A percentile compares a stretch with the other conserved stretches of the same genome.
Evolutionary conservation across 2,329 filamentous ascomycete species (phyloP).

Genomic region (Aspergillus novofumigatus): DNA sequence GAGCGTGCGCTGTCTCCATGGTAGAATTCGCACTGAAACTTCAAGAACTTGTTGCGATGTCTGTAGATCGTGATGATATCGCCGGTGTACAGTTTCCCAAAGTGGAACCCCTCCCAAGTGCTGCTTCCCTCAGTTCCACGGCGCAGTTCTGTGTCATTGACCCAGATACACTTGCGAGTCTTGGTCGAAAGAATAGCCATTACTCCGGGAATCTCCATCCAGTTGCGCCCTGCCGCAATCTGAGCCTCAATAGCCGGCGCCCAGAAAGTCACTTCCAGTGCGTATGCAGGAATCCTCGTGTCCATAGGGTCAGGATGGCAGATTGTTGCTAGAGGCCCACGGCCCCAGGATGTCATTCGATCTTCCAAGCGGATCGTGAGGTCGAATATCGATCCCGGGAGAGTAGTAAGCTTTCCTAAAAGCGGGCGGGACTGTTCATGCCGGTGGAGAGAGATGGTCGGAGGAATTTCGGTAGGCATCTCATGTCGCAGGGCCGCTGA

Average conservation of each 20-base stretch:
- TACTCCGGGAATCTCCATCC: slow-evolving; percentile 51
- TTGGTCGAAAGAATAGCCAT: slow-evolving; percentile 76
- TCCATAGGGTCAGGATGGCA: slow-evolving; percentile 62
- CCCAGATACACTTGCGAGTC: slow-evolving; percentile 66
- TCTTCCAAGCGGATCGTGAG: slow-evolving; percentile 63
- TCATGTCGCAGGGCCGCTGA: slow-evolving; percentile 6
- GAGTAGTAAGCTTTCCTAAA: slow-evolving; percentile 64
- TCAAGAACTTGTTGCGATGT: slow-evolving; percentile 35
- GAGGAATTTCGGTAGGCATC: slow-evolving; percentile 5
- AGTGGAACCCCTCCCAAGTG: slow-evolving; percentile 50
- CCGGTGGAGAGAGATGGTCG: slow-evolving; percentile 18
- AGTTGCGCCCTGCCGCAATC: slow-evolving; percentile 54
- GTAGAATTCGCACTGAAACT: slow-evolving; percentile 44
- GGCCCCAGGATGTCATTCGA: slow-evolving; percentile 72
- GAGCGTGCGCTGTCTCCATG: slow-evolving; percentile 41
- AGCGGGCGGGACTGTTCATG: slow-evolving; percentile 32
- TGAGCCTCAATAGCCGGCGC: slow-evolving; percentile 61
- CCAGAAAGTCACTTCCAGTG: slow-evolving; percentile 74
- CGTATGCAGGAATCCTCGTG: slow-evolving; percentile 72
- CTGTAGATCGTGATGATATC: slow-evolving; percentile 73
- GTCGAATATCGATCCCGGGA: slow-evolving; percentile 60
- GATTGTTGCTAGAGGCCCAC: slow-evolving; percentile 63
- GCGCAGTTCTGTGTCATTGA: slow-evolving; percentile 68
- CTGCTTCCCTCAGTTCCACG: slow-evolving; percentile 53
- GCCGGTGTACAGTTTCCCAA: slow-evolving; percentile 67